phyloP scores from a whole-genome alignment of 2,329 filamentous ascomycete genomes.

The Penicillium glabrum region DNA sequence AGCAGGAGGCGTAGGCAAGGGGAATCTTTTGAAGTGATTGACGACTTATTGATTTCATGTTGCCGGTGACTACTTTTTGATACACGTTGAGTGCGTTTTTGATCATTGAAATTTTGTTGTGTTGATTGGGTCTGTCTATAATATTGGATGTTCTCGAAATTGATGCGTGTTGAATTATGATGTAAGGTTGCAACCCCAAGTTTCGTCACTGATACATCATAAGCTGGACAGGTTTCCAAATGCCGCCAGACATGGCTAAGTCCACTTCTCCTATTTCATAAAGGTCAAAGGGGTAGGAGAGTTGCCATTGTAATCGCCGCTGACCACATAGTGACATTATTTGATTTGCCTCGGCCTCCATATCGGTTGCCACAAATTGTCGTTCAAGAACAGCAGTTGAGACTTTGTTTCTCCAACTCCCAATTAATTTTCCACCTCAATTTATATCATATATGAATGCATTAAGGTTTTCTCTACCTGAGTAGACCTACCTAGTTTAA shows the following conservation, averaged over 20 bases:
- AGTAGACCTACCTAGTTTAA: not conserved
- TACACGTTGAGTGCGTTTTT: not conserved
- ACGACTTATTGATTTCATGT: conserved; percentile 6
- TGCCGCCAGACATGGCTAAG: no score
- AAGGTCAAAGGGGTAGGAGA: not conserved
- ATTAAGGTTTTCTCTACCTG: not conserved
- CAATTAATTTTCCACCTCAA: not conserved
- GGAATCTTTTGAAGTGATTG: conserved; percentile 25
- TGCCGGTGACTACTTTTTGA: not conserved
- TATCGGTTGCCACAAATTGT: conserved; percentile 18
- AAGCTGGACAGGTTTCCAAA: not conserved
- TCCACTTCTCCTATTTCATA: not conserved
- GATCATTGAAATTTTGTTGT: not conserved
- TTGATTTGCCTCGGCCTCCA: not conserved
- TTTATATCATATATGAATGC: not conserved
- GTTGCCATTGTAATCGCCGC: conserved; percentile 1
- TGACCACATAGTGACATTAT: conserved; percentile 16
- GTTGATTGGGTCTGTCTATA: not conserved
- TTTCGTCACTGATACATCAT: not conserved
- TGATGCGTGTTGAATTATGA: conserved; percentile 16
- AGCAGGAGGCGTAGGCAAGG: conserved; percentile 45
- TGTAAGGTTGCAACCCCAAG: not conserved
- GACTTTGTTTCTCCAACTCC: not conserved
- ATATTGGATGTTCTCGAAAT: not conserved
- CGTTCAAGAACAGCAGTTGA: conserved; percentile 16